phyloP scores from a whole-genome alignment of 2,329 filamentous ascomycete species.

The Sporothrix humicola region DNA sequence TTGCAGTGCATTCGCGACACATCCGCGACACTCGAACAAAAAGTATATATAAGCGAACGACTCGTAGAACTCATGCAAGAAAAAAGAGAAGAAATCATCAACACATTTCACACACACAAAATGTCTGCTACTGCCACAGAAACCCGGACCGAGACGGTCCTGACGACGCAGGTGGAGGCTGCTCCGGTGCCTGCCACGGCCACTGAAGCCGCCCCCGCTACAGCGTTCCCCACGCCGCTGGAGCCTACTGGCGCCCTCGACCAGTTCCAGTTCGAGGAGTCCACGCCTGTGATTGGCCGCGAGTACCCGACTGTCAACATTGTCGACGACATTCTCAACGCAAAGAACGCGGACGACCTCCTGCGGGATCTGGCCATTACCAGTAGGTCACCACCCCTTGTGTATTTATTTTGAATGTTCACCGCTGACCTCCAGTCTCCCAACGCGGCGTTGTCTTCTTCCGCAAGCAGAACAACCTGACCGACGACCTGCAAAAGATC shows the following conservation, averaged over 20 bases:
- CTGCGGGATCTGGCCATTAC: conserved; percentile 66
- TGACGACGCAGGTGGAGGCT: conserved; percentile 11
- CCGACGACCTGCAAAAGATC: conserved; percentile 35
- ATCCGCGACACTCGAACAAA: background rate
- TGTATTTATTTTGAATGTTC: too few relatives aligned
- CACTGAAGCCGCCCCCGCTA: background rate
- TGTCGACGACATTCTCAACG: conserved; percentile 59
- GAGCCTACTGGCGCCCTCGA: conserved; percentile 48
- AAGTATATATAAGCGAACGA: conserved; percentile 5
- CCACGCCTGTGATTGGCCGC: conserved; percentile 62
- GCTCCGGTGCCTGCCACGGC: background rate
- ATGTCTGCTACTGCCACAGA: conserved; percentile 18
- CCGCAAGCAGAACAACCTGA: conserved; percentile 51
- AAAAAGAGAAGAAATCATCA: background rate
- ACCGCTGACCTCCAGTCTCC: conserved; percentile 45
- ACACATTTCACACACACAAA: background rate
- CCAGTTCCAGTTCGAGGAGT: conserved; percentile 53
- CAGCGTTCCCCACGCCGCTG: conserved; percentile 33
- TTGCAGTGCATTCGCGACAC: background rate
- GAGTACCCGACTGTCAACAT: conserved; percentile 54
- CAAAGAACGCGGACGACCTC: conserved; percentile 58
- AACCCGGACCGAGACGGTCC: conserved; percentile 22
- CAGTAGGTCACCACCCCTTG: background rate
- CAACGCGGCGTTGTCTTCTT: conserved; percentile 58
- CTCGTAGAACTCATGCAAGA: background rate